Evolutionary conservation across 108 stramenopile species (phyloP), one percentile per base, ranked within the genome.

Genomic region (Fistulifera solaris): DNA sequence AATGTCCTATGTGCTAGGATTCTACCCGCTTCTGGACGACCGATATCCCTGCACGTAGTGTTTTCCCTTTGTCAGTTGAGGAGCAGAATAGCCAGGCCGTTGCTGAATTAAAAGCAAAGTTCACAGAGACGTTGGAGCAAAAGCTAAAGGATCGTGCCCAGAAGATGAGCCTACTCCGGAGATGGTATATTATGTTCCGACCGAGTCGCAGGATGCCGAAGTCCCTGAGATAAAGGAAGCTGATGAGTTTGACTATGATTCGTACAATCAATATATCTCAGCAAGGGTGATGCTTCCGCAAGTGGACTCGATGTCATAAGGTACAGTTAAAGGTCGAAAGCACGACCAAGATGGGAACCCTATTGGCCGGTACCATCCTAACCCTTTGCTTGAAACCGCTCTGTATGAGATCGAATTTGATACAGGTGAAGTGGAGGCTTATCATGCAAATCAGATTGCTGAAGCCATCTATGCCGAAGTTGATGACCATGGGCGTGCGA

Each of bases 311-410:
- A 7, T 50, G 41, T 10, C 31, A 11, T 52, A 24, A n/a, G 73
- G 62, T 51, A 67, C 46, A 16, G 70, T 80, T 27, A 39, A 16
- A 1, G 12, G 43, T 18, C 58, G 64, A 0, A 76, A 75, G 46
- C 43, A 67, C 0, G 45, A 67, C 22, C 44, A 47, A 15, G 54
- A 60, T 56, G 71, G 78, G 13, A 49, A 54, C 0, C 40, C 40
- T 0, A 59, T 75, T 19, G 78, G 78, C 0, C 39, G 40, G 0
- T 1, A 42, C 1, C 40, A 78, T 52, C 17, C 42, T 12, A 73
- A 73, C 25, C 77, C 72, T 39, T 13, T 78, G 7, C 64, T 78
- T 43, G 72, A 73, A 18, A 68, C 70, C 0, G 14, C 44, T 2
- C 18, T 48, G 5, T 75, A 65, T 51, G 70, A 71, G 18, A 63